These are phyloP conservation scores for Talaromyces borbonicus DNA, from an alignment of 495 filamentous ascomycete species.

Conservation along the genomic window DNA sequence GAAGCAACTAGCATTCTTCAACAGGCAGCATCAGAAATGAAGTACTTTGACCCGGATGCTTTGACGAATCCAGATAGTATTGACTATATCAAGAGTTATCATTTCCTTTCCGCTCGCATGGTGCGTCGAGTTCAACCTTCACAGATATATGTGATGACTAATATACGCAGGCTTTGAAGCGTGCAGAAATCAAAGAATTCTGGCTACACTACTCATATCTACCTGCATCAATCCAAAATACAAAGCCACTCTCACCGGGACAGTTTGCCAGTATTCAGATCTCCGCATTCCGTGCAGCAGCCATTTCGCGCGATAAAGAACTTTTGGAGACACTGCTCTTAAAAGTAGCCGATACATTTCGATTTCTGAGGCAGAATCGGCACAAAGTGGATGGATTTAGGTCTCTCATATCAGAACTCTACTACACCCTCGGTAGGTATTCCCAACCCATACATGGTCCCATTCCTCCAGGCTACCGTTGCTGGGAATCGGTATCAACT, in stretches of 20 bases:
- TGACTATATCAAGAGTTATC: conserved; percentile 44
- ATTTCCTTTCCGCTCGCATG: conserved; percentile 56
- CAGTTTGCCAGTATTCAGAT: conserved; percentile 62
- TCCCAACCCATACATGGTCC: too few species aligned
- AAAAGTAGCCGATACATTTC: conserved; percentile 51
- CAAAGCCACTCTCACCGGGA: conserved; percentile 47
- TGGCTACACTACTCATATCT: conserved; percentile 65
- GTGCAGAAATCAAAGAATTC: conserved; percentile 60
- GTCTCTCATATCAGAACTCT: background rate
- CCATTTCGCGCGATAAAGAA: conserved; percentile 39
- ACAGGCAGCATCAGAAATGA: conserved; percentile 53
- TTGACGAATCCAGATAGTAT: conserved; percentile 9
- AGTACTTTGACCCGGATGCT: conserved; percentile 34
- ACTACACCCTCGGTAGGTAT: conserved; percentile 2
- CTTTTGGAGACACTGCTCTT: conserved; percentile 65
- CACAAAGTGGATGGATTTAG: conserved; percentile 34
- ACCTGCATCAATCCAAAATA: conserved; percentile 21
- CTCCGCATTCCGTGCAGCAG: conserved; percentile 57
- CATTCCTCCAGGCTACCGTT: background rate
- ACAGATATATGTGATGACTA: background rate
- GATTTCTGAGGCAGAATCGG: conserved; percentile 41
- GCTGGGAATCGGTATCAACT: too few species aligned
- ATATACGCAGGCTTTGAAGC: conserved; percentile 53
- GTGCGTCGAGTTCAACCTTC: conserved; percentile 29
- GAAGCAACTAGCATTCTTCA: conserved; percentile 50